Base-by-base conservation (phyloP, 306 rosid species). In the Sesbania bispinosa region DNA sequence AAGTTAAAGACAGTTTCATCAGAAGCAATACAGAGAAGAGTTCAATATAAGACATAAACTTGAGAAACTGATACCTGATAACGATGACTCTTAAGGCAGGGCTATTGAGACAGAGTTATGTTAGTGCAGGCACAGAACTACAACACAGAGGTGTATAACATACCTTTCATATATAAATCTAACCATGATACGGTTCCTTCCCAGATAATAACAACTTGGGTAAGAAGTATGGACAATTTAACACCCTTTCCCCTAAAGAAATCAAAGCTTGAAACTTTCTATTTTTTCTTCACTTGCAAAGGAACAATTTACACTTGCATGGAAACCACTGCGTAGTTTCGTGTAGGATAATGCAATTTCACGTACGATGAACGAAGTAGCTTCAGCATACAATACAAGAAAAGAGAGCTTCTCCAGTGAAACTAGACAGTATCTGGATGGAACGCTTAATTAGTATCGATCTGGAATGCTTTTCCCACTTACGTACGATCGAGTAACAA, bases 321-420 rank as follows among this genome's bases (percentile, higher is more conserved):
- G 57, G 73, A 75, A 75, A 75, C 38, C 24, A 27, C 79, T 41
- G 73, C 79, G 79, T 63, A 74, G 71, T 74, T 74, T 74, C 79
- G 79, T 33, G 55, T n/a, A 38, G 57, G 66, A 74, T 63, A 52
- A 62, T 52, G 57, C 16, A 62, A 43, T 15, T 39, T 39, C 20
- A 0, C 2, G 79, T 63, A 74, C 79, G 35, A 18, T 38, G 6
- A 63, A 27, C 45, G 62, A 74, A 51, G 43, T 62, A 62, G 78
- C 11, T 36, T 47, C 21, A 6, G 54, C 15, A 62, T 60, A 60
- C 6, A 42, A 55, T 18, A 69, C 43, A 69, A 10, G 19, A 14
- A 69, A 11, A 62, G 52, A 41, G 69, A 39, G 7, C 21, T 41
- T 41, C n/a, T n/a, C n/a, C 67, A 36, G 4, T 35, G n/a, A 19